Percentiles rank a stretch among this genome's conserved stretches.
Conservation (phyloP, 768 basidiomycete genomes). For the Leccinellum albellum region DNA sequence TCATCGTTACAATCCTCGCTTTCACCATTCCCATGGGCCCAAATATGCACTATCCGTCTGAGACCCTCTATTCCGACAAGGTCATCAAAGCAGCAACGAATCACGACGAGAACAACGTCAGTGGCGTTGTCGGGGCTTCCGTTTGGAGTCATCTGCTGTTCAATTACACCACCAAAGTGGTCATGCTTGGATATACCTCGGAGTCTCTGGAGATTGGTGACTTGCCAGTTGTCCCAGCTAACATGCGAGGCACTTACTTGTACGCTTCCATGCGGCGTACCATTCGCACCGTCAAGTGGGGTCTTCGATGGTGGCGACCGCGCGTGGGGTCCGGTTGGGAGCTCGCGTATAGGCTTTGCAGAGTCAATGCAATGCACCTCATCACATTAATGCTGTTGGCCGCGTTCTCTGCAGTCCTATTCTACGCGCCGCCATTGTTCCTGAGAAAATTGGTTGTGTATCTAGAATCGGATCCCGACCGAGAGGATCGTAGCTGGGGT, state of each 20-base stretch:
- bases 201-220: conserved; percentile 82
- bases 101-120: conserved; percentile 70
- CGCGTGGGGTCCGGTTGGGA: conserved; percentile 60
- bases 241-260: conserved; percentile 65
- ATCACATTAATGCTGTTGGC: conserved; percentile 47
- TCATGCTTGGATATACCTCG: conserved; percentile 75
- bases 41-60: conserved; percentile 66
- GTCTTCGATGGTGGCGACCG: conserved; percentile 56
- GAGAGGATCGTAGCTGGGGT: conserved; percentile 63
- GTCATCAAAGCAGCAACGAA: conserved; percentile 57
- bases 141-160: conserved; percentile 59
- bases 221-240: conserved; percentile 72
- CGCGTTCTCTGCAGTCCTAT: conserved; percentile 53
- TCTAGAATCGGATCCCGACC: conserved; percentile 57
- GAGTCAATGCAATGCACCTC: conserved; percentile 48
- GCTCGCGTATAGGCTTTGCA: conserved; percentile 57
- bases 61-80: conserved; percentile 72
- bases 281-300: conserved; percentile 47
- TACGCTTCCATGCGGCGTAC: conserved; percentile 63
- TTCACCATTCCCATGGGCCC: conserved; percentile 68
- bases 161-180: conserved; percentile 82
- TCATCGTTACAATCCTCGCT: conserved; percentile 39
- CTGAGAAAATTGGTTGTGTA: conserved; percentile 58
- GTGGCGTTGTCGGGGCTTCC: conserved; percentile 50
- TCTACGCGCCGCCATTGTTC: conserved; percentile 63